Evolutionary conservation across 1,139 yeast genomes (phyloP), one percentile per base, ranked within the genome.

Genomic region (Hansenula lynferdii): DNA sequence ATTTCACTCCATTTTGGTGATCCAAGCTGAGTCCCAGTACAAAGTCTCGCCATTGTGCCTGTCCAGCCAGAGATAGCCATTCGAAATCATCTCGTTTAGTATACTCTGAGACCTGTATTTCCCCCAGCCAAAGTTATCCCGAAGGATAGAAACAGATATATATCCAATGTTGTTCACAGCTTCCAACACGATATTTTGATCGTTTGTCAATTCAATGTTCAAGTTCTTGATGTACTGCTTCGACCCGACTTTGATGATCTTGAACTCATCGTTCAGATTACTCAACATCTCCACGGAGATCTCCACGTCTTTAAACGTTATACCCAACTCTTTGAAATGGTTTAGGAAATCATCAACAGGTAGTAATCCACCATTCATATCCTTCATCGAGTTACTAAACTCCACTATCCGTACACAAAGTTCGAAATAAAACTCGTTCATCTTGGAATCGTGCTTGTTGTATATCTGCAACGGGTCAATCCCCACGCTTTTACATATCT

Each of bases 21-120:
- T 48, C 52, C 52, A 49, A 1, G 46, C 41, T 2, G 54, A 53
- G 34, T 50, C 53, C 83, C 83, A 77, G 44, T 66, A 77, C 43
- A 60, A 63, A 36, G 48, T 49, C 41, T 69, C 74, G 0, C 61
- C 63, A 8, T 68, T 70, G 42, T 65, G 73, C 3, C 51, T 47
- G 50, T 78, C 85, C 4, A 78, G 61, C 85, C 85, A 78, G 20
- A 78, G 57, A 37, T 75, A 66, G 17, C 85, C 85, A 45, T 68
- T 67, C 64, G 72, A 62, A 7, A 78, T 72, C 76, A 78, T 70
- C 38, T 76, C 81, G 28, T 76, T 77, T 20, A 78, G 51, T 6
- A 74, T 73, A 0, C 69, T 56, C 43, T 65, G 65, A 40, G 77
- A 67, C 38, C 83, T 59, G 5, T 70, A 56, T 19, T 50, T 56